Evolutionary conservation across 805 yeast genomes (phyloP).

Genomic region (Metschnikowia noctiluminum): DNA sequence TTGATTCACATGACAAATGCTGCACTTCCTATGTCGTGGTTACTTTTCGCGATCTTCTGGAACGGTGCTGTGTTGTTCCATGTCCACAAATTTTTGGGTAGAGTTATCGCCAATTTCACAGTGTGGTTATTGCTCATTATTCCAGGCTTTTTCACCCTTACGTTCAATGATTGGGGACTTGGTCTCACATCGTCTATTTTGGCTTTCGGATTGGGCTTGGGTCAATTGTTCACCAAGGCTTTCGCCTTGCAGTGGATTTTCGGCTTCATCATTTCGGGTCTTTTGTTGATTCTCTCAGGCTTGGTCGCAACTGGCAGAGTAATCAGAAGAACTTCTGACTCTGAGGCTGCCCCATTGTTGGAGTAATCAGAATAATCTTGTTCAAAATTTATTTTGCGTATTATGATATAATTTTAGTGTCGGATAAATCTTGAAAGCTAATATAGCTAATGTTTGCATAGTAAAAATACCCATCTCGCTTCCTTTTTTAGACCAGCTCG

Average conservation of each 20-base stretch:
- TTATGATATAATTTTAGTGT: no score
- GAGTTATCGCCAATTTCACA: conserved; percentile 67
- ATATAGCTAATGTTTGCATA: no score
- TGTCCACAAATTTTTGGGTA: conserved; percentile 54
- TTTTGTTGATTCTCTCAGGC: conserved; percentile 50
- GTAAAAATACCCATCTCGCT: no score
- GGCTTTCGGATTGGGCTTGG: conserved; percentile 63
- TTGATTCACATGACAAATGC: conserved; percentile 62
- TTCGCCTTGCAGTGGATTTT: conserved; percentile 86
- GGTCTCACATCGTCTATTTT: conserved; percentile 59
- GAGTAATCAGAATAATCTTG: conserved; percentile 2
- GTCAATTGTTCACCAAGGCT: conserved; percentile 63
- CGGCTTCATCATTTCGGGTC: conserved; percentile 62
- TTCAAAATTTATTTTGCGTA: no score
- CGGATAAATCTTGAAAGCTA: not conserved
- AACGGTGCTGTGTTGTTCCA: conserved; percentile 77
- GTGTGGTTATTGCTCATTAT: conserved; percentile 75
- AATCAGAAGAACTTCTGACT: conserved; percentile 12
- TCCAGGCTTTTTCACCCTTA: conserved; percentile 54
- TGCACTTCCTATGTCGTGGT: conserved; percentile 75
- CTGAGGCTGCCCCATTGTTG: conserved; percentile 20
- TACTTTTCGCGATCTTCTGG: conserved; percentile 74
- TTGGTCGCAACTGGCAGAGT: conserved; percentile 41
- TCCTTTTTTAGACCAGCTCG: not conserved
- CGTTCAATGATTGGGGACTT: conserved; percentile 68